Evolutionary conservation across 208 protist genomes (phyloP).

Genomic region (Tritrichomonas musculus): DNA sequence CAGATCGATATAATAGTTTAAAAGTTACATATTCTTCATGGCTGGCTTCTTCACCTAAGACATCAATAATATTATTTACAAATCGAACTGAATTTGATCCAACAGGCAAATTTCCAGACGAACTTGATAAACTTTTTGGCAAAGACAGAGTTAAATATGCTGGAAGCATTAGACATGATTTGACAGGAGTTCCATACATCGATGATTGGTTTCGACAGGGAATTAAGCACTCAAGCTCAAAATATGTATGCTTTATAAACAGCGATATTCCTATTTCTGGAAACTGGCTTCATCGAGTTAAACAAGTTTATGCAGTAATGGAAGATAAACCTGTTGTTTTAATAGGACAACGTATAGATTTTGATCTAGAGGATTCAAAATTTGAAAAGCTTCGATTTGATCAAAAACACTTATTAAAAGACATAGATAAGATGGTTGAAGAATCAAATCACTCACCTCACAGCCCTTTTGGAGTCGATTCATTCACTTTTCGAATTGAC

Average conservation of each 20-base stretch:
- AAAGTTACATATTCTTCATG: background rate
- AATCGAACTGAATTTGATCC: background rate
- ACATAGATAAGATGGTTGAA: background rate
- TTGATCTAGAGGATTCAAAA: background rate
- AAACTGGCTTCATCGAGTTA: background rate
- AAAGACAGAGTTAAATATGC: background rate
- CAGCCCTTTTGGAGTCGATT: background rate
- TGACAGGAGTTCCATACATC: background rate
- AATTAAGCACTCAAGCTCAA: background rate
- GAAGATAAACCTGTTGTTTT: background rate
- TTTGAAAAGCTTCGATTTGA: background rate
- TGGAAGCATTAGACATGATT: background rate
- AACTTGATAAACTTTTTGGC: background rate
- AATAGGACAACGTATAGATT: background rate
- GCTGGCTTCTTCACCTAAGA: background rate
- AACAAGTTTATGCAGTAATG: background rate
- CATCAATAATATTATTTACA: background rate
- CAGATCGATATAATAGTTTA: background rate
- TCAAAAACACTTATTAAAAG: background rate
- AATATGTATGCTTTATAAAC: background rate
- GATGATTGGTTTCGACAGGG: background rate
- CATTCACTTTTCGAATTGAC: slow-evolving; percentile 18
- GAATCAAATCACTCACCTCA: background rate
- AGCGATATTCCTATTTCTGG: background rate
- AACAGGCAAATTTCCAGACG: background rate